These are phyloP conservation scores for Ogataea ramenticola DNA, from an alignment of 805 yeast genomes.

Conservation along the genomic window DNA sequence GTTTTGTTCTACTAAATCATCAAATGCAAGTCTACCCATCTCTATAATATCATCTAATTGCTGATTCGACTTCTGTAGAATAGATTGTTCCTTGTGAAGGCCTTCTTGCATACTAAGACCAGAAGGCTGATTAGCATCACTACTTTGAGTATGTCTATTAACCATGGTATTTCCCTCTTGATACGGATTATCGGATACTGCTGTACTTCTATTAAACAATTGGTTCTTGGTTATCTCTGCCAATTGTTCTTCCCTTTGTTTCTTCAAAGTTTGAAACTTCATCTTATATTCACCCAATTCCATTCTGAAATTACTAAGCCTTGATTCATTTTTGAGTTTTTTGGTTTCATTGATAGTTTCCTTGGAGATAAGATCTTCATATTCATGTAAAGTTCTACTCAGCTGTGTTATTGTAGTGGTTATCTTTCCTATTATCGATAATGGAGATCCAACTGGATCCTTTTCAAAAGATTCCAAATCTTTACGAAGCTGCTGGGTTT, in stretches of 20 bases:
- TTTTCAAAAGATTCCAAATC: slow-evolving; percentile 64
- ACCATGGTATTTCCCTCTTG: slow-evolving; percentile 20
- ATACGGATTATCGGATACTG: slow-evolving; percentile 42
- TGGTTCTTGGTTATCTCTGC: slow-evolving; percentile 43
- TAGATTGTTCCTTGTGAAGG: slow-evolving; percentile 57
- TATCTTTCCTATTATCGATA: slow-evolving; percentile 54
- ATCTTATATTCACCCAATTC: slow-evolving; percentile 39
- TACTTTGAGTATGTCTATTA: slow-evolving; percentile 3
- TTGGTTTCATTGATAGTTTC: slow-evolving; percentile 53
- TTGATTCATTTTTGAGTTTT: slow-evolving; percentile 48
- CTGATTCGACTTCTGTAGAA: slow-evolving; percentile 60
- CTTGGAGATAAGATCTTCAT: slow-evolving; percentile 34
- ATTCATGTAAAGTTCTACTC: slow-evolving; percentile 57
- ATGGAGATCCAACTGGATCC: slow-evolving; percentile 61
- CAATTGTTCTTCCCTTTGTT: slow-evolving; percentile 44
- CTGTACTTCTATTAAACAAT: slow-evolving; percentile 32
- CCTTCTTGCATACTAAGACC: slow-evolving; percentile 48
- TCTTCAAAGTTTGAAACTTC: slow-evolving; percentile 47
- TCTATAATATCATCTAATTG: slow-evolving; percentile 87
- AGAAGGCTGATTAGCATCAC: slow-evolving; percentile 19
- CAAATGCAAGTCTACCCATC: slow-evolving; percentile 81
- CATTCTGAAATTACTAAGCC: slow-evolving; percentile 50
- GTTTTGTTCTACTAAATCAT: slow-evolving; percentile 81
- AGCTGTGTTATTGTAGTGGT: slow-evolving; percentile 77
- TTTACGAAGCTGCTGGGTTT: slow-evolving; percentile 61